Conservation (phyloP, 768 basidiomycete genomes). For the Lepiota venenata region DNA sequence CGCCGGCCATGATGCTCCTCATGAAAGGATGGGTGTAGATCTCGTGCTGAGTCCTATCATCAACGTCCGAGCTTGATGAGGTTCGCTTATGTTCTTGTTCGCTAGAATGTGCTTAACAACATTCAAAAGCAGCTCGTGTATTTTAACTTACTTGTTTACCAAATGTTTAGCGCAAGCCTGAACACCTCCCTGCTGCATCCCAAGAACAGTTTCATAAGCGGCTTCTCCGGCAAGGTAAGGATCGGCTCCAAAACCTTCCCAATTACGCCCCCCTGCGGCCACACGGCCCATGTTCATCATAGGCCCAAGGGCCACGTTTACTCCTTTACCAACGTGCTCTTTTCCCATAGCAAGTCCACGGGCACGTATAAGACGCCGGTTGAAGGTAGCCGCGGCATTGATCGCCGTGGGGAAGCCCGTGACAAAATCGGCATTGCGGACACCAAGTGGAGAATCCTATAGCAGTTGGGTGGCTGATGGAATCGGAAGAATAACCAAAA, state of each 20-base stretch:
- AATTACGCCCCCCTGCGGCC: conserved; percentile 81
- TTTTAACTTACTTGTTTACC: conserved; percentile 61
- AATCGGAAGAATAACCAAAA: not conserved
- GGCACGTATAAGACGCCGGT: conserved; percentile 71
- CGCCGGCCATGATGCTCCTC: conserved; percentile 71
- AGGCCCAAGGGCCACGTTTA: conserved; percentile 73
- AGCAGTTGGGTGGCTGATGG: not conserved
- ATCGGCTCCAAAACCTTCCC: conserved; percentile 95
- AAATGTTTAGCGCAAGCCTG: conserved; percentile 88
- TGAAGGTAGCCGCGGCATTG: conserved; percentile 78
- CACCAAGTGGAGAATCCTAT: conserved; percentile 72
- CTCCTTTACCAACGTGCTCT: conserved; percentile 83
- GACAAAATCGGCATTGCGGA: conserved; percentile 70
- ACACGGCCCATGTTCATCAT: conserved; percentile 89
- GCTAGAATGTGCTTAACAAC: conserved; percentile 25
- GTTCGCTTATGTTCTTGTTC: conserved; percentile 69
- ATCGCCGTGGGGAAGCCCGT: conserved; percentile 84
- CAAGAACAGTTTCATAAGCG: conserved; percentile 78
- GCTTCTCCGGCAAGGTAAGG: conserved; percentile 82
- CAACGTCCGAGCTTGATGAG: conserved; percentile 59
- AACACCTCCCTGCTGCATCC: conserved; percentile 75
- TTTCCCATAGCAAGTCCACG: conserved; percentile 78
- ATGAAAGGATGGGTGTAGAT: conserved; percentile 71
- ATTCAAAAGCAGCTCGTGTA: not conserved
- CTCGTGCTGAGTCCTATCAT: conserved; percentile 79